Evolutionary conservation across 768 basidiomycete species (phyloP).

Genomic region (Leccinum disarticulatum): DNA sequence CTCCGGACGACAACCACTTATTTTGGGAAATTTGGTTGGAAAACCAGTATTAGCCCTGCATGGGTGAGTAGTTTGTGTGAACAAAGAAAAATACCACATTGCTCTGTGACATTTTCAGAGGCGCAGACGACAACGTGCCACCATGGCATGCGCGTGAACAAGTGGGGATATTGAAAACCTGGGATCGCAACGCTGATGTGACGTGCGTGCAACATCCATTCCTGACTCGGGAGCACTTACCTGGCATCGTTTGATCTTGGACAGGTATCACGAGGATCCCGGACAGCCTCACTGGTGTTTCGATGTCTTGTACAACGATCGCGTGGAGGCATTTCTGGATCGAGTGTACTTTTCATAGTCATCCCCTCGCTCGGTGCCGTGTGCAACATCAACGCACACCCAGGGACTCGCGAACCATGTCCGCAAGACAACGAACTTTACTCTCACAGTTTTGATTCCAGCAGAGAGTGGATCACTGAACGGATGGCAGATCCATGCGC

Average conservation of each 20-base stretch:
- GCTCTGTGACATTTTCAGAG: slow-evolving; percentile 40
- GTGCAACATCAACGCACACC: not conserved
- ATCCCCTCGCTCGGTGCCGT: not conserved
- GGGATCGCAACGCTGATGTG: slow-evolving; percentile 51
- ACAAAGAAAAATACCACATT: not conserved
- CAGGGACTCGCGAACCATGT: not conserved
- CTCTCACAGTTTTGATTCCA: slow-evolving; percentile 71
- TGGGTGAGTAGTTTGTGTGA: slow-evolving; percentile 50
- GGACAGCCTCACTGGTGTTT: slow-evolving; percentile 72
- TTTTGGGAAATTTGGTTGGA: slow-evolving; percentile 76
- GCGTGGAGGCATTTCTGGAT: slow-evolving; percentile 59
- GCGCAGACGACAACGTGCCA: slow-evolving; percentile 84
- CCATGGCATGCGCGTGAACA: slow-evolving; percentile 79
- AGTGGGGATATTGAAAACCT: slow-evolving; percentile 56
- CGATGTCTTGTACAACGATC: slow-evolving; percentile 51
- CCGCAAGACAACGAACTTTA: slow-evolving; percentile 41
- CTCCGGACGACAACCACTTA: slow-evolving; percentile 85
- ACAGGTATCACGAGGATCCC: slow-evolving; percentile 61
- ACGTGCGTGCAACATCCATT: slow-evolving; percentile 39
- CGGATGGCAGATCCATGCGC: slow-evolving; percentile 64
- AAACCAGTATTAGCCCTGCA: slow-evolving; percentile 75
- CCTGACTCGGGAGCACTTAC: not conserved
- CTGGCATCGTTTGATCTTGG: not conserved
- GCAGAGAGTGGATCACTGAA: slow-evolving; percentile 66
- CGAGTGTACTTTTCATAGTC: slow-evolving; percentile 19